Conservation (phyloP, 1,284 basidiomycete genomes). For the Leccinum pachyderme region DNA sequence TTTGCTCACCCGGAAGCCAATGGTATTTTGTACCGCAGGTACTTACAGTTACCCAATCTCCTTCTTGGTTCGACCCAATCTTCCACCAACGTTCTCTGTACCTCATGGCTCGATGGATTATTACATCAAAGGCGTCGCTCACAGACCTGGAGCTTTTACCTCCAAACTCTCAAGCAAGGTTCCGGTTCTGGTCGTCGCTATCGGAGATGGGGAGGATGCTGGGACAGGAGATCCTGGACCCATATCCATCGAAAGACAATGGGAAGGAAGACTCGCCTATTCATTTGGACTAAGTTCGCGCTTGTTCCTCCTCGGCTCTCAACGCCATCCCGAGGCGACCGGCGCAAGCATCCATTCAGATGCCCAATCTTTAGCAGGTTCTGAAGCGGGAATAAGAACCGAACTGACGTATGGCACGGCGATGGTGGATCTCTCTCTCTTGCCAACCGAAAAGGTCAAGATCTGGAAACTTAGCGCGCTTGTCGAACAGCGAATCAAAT, state of each 20-base stretch:
- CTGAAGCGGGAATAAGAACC: constrained; percentile 6
- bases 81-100: constrained; percentile 81
- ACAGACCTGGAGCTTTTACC: constrained; percentile 85
- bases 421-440: constrained; percentile 78
- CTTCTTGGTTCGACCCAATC: constrained; percentile 78
- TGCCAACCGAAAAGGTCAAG: constrained; percentile 87
- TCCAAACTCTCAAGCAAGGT: constrained; percentile 71
- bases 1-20: background rate
- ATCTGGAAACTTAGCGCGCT: constrained; percentile 75
- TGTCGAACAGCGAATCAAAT: constrained; percentile 60
- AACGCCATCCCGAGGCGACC: constrained; percentile 4
- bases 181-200: constrained; percentile 78
- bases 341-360: background rate
- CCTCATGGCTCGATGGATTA: constrained; percentile 82
- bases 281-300: constrained; percentile 82
- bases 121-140: constrained; percentile 79
- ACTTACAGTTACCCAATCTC: constrained; percentile 95
- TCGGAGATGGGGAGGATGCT: constrained; percentile 49
- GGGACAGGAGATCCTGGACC: constrained; percentile 45
- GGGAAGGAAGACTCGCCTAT: constrained; percentile 91
- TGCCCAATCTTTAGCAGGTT: constrained; percentile 2
- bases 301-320: constrained; percentile 75
- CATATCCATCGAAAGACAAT: constrained; percentile 78
- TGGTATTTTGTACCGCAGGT: constrained; percentile 43
- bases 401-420: constrained; percentile 52